Evolutionary conservation across 2,329 filamentous ascomycete species (phyloP).

Genomic region (Cladobotryum protrusum): DNA sequence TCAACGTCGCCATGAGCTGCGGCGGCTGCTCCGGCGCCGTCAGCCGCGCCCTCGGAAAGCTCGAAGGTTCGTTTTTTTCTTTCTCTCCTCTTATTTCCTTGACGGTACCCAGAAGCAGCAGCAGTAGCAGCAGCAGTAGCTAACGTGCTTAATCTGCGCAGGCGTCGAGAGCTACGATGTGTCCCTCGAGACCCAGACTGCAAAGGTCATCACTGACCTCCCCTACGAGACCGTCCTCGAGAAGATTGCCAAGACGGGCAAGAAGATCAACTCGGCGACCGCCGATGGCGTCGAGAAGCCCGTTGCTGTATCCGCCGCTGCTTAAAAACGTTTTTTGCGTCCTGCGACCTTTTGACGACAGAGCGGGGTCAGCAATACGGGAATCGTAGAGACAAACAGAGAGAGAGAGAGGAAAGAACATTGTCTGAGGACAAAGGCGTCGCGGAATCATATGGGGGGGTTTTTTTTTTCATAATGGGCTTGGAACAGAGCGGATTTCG

Average conservation of each 20-base stretch:
- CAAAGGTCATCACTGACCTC: constrained; percentile 66
- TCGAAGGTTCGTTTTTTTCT: constrained; percentile 61
- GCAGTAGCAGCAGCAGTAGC: not conserved
- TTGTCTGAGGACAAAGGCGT: too few relatives aligned
- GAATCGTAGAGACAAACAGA: not conserved
- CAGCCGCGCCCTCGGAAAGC: constrained; percentile 84
- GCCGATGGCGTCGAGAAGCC: constrained; percentile 58
- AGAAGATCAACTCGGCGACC: constrained; percentile 75
- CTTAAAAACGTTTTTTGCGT: constrained; percentile 13
- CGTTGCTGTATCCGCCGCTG: constrained; percentile 38
- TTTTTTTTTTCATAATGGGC: not conserved
- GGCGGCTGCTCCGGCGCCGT: constrained; percentile 93
- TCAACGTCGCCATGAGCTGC: constrained; percentile 91
- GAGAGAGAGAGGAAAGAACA: not conserved
- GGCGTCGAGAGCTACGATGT: constrained; percentile 84
- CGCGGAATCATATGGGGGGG: too few relatives aligned
- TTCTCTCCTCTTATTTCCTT: not conserved
- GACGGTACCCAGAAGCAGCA: not conserved
- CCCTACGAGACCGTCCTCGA: constrained; percentile 74
- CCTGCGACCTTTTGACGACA: not conserved
- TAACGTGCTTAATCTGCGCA: constrained; percentile 27
- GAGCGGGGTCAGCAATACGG: not conserved
- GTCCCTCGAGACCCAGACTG: constrained; percentile 78
- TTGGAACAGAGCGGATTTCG: constrained; percentile 1
- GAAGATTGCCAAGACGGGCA: constrained; percentile 93